Conservation (phyloP, 768 basidiomycete genomes). For the Termitomyces sp. region DNA sequence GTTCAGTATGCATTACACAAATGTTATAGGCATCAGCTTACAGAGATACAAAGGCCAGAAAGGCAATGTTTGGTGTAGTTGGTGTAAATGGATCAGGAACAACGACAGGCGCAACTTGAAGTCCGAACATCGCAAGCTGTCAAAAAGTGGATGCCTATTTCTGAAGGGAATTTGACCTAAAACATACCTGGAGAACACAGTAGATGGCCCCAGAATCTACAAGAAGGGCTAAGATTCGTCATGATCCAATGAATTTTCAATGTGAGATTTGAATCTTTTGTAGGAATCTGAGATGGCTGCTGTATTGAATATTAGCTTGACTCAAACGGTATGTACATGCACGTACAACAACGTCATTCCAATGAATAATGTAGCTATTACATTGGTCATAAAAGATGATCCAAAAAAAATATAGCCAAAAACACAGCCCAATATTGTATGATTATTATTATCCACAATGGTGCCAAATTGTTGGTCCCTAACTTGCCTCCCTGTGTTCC, state of each 20-base stretch:
- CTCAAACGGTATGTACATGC: background rate
- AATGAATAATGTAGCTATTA: background rate
- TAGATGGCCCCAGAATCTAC: background rate
- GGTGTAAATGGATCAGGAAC: too few species aligned
- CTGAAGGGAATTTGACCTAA: background rate
- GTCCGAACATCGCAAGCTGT: background rate
- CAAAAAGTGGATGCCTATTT: background rate
- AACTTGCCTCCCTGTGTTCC: too few species aligned
- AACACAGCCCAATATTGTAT: too few species aligned
- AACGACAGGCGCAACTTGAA: background rate
- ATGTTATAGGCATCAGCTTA: background rate
- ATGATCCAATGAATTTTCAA: background rate
- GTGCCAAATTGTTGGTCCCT: too few species aligned
- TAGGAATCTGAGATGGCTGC: background rate
- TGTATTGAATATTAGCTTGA: background rate
- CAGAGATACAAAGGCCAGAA: background rate
- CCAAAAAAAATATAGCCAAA: background rate
- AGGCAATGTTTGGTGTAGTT: too few species aligned
- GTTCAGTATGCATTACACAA: background rate
- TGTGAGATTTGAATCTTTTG: background rate
- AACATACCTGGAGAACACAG: background rate
- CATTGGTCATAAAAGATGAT: background rate
- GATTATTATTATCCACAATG: too few species aligned
- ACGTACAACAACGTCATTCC: background rate
- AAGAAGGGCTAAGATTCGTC: background rate